phyloP scores from a whole-genome alignment of 805 yeast species.

The Teunomyces pallodes region DNA sequence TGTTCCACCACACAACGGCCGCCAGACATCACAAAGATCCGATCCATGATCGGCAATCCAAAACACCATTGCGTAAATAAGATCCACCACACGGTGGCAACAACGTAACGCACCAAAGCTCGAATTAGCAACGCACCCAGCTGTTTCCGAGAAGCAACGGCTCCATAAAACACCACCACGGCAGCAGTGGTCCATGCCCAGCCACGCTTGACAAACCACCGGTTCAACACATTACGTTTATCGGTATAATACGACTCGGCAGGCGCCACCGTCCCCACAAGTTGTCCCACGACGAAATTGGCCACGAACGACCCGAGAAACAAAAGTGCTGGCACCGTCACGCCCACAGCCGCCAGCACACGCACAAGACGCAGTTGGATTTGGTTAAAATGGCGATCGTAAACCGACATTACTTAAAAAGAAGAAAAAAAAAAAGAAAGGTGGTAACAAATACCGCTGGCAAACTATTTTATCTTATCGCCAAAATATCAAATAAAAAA shows the following conservation, averaged over 20 bases:
- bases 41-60: constrained; percentile 87
- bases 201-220: constrained; percentile 78
- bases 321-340: constrained; percentile 23
- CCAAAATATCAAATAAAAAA: too few relatives aligned
- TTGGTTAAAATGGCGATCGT: constrained; percentile 9
- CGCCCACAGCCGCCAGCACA: neutral
- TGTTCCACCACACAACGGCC: constrained; percentile 58
- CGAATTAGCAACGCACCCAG: neutral
- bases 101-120: constrained; percentile 42
- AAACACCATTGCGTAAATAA: constrained; percentile 84
- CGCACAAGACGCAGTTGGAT: neutral
- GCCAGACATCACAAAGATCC: constrained; percentile 75
- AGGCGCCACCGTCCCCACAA: constrained; percentile 45
- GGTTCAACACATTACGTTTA: constrained; percentile 70
- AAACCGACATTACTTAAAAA: constrained; percentile 2
- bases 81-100: constrained; percentile 78
- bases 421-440: neutral
- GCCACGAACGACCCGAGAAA: constrained; percentile 32
- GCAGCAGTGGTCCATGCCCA: constrained; percentile 81
- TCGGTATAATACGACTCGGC: constrained; percentile 51
- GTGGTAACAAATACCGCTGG: neutral
- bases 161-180: constrained; percentile 24
- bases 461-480: too few relatives aligned
- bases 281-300: constrained; percentile 51
- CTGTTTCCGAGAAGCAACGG: constrained; percentile 7